Evolutionary conservation across 2,329 filamentous ascomycete genomes (phyloP).

Genomic region (Fusarium verrucosum): DNA sequence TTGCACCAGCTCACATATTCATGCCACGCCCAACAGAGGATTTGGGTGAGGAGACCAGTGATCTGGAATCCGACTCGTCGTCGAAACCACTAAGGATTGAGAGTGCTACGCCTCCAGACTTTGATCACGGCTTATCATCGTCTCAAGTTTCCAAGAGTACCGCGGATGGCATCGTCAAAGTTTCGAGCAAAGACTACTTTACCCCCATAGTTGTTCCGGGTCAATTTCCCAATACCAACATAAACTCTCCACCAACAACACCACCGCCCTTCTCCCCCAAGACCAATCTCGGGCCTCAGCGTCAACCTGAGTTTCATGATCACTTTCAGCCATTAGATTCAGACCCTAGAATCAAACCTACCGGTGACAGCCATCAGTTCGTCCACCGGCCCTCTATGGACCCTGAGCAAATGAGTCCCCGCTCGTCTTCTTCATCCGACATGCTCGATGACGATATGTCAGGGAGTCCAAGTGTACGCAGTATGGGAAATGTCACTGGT

Average conservation of each 20-base stretch:
- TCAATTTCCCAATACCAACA: slow-evolving; percentile 48
- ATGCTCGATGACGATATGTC: slow-evolving; percentile 38
- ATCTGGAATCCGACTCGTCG: too few relatives aligned
- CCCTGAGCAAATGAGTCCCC: slow-evolving; percentile 51
- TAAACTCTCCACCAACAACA: slow-evolving; percentile 58
- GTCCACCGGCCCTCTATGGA: slow-evolving; percentile 51
- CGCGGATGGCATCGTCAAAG: too few relatives aligned
- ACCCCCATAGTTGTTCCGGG: too few relatives aligned
- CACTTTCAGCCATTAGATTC: slow-evolving; percentile 45
- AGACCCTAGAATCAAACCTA: slow-evolving; percentile 55
- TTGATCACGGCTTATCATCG: too few relatives aligned
- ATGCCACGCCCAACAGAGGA: too few relatives aligned
- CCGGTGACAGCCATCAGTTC: slow-evolving; percentile 55
- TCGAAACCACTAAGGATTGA: too few relatives aligned
- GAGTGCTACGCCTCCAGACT: too few relatives aligned
- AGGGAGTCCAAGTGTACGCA: slow-evolving; percentile 43
- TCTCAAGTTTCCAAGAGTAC: too few relatives aligned
- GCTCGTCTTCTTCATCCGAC: slow-evolving; percentile 49
- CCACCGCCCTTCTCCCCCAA: slow-evolving; percentile 50
- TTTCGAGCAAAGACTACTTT: too few relatives aligned
- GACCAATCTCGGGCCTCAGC: slow-evolving; percentile 45
- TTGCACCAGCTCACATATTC: too few relatives aligned
- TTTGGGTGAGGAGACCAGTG: too few relatives aligned
- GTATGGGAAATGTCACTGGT: slow-evolving; percentile 37
- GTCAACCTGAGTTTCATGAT: slow-evolving; percentile 48